Evolutionary conservation across 2,329 filamentous ascomycete genomes (phyloP).

Genomic region (Tolypocladium guangdongense): DNA sequence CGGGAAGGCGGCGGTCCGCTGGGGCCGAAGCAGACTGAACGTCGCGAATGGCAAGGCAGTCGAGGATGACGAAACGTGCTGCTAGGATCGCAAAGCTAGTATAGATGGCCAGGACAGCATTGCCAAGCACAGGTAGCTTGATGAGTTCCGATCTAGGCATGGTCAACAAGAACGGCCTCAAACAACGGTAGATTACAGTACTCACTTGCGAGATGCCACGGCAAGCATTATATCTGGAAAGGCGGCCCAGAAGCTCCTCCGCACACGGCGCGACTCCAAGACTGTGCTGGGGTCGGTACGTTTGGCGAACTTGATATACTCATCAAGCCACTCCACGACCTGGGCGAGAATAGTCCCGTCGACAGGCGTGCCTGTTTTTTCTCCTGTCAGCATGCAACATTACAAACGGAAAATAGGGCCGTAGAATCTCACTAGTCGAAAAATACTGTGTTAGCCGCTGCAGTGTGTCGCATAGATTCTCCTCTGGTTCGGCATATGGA

Average conservation of each 20-base stretch:
- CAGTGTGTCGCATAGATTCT: conserved; percentile 20
- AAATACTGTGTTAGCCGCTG: conserved; percentile 26
- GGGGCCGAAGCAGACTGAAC: background rate
- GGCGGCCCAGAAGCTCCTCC: conserved; percentile 39
- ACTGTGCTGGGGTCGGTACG: conserved; percentile 21
- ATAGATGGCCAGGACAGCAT: conserved; percentile 21
- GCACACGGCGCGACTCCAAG: conserved; percentile 30
- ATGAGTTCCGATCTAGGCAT: conserved; percentile 1
- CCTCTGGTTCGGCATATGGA: conserved; percentile 29
- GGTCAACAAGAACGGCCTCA: background rate
- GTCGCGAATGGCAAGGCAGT: conserved; percentile 19
- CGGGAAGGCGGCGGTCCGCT: conserved; percentile 9
- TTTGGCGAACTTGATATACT: conserved; percentile 31
- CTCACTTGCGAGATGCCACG: conserved; percentile 28
- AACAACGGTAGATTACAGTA: background rate
- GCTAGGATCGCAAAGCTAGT: conserved; percentile 35
- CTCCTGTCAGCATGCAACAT: background rate
- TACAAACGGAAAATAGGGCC: background rate
- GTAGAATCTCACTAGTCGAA: conserved; percentile 14
- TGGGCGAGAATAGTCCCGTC: conserved; percentile 32
- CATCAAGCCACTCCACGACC: conserved; percentile 39
- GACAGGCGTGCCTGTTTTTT: conserved; percentile 30
- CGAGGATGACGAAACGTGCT: conserved; percentile 40
- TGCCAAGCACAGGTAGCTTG: background rate
- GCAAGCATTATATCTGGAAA: conserved; percentile 38